Base-by-base conservation (phyloP, 257 asterid genomes). In the Gentiana macrophylla region DNA sequence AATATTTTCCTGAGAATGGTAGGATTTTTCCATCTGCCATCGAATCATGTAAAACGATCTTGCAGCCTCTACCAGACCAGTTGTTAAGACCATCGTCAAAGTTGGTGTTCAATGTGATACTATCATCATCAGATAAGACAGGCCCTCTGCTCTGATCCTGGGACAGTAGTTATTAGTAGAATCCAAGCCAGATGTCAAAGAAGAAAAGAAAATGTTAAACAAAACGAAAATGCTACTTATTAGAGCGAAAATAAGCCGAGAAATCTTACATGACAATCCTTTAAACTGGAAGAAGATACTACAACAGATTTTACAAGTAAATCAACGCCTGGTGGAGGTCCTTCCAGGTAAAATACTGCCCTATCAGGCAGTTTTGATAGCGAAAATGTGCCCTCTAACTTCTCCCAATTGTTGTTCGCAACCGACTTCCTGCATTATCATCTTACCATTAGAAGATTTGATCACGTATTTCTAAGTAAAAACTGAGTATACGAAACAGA, bases 21-120 rank as follows among this genome's bases (percentile, higher is more conserved):
- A 78, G 69, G 63, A 87, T 61, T 71, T 77, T 84, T 54, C 96
- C 96, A 63, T 76, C 86, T 44, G 72, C 89, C 88, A 76, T 81
- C 5, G 93, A 80, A 51, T 80, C 84, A 61, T 74, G 84, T 74
- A 83, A 61, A 44, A 57, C 71, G 36, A 83, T 66, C 64, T 78
- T 70, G 86, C 98, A 91, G 59, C 98, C 94, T 75, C 98, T 76
- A 50, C 89, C 95, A n/a, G 96, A 68, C 98, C 96, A 91, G 59
- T 74, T 77, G 13, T 69, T 79, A 45, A 86, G 81, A 49, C 96
- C 92, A 34, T 84, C 83, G 1, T 80, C 89, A 74, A 90, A 90
- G 37, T 32, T 62, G 50, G 94, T 81, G 63, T 90, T 90, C 60
- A 68, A 66, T 69, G 84, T 75, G 55, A 86, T 78, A 76, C 74